phyloP scores from a whole-genome alignment of 2,329 filamentous ascomycete species.

The Fusarium lyarnte region DNA sequence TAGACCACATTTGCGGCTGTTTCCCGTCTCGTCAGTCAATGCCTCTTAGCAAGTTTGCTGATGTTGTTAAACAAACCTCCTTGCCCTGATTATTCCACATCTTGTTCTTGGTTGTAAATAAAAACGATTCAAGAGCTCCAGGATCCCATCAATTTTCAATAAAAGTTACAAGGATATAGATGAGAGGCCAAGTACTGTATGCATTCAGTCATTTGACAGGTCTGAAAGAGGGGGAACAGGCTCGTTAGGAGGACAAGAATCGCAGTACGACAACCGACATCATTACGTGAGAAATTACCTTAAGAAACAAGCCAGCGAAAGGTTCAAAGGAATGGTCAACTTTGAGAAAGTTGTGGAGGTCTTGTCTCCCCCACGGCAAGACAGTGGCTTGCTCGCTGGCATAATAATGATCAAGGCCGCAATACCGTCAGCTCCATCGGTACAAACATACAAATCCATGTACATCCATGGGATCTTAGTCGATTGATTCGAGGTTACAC shows the following conservation, averaged over 20 bases:
- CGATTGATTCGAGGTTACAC: constrained; percentile 26
- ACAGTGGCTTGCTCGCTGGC: constrained; percentile 34
- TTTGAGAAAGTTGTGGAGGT: not conserved
- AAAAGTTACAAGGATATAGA: constrained; percentile 5
- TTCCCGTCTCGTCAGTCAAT: constrained; percentile 24
- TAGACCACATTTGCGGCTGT: constrained; percentile 44
- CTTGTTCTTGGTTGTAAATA: not conserved
- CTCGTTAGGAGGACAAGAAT: constrained; percentile 22
- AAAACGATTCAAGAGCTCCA: not conserved
- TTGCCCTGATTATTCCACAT: constrained; percentile 42
- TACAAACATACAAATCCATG: constrained; percentile 2
- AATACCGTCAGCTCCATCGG: constrained; percentile 26
- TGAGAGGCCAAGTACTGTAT: not conserved
- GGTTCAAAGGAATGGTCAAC: not conserved
- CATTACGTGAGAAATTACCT: constrained; percentile 37
- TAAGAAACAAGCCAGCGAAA: constrained; percentile 9
- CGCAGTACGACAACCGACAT: constrained; percentile 11
- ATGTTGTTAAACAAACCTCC: constrained; percentile 35
- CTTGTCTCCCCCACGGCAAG: constrained; percentile 9
- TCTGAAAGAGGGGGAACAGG: constrained; percentile 9
- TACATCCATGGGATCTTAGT: constrained; percentile 29
- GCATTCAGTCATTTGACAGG: not conserved
- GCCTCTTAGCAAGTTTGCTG: not conserved
- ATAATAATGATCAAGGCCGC: constrained; percentile 3
- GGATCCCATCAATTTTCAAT: not conserved